Conservation (phyloP, 495 filamentous ascomycete species). For the Lasiosphaeria hispida region DNA sequence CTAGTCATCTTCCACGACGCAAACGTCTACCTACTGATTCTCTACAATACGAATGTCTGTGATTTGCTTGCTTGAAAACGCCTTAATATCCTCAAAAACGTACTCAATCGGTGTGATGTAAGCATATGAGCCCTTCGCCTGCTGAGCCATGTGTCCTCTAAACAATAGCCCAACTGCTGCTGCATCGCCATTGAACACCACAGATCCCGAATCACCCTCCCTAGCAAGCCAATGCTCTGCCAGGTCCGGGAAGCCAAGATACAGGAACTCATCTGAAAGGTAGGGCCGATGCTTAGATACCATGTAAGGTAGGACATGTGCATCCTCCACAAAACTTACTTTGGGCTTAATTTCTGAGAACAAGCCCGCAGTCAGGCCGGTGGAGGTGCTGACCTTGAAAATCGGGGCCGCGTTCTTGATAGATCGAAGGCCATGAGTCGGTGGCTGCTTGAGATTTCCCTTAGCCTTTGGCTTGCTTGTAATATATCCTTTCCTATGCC, state of each 20-base stretch:
- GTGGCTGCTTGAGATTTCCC: slow-evolving; percentile 8
- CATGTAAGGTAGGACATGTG: not conserved
- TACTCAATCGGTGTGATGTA: not conserved
- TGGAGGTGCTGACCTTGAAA: slow-evolving; percentile 8
- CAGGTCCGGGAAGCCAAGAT: not conserved
- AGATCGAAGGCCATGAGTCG: slow-evolving; percentile 2
- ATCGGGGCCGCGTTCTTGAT: not conserved
- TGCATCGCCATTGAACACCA: not conserved
- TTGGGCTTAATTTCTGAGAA: not conserved
- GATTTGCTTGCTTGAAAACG: not conserved
- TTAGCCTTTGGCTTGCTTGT: not conserved
- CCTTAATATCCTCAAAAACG: not conserved
- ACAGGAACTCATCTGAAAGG: not conserved
- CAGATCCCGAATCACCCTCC: not conserved
- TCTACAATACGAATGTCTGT: not conserved
- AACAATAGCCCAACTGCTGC: not conserved
- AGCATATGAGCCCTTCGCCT: not conserved
- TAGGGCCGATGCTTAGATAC: not conserved
- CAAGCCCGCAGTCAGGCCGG: not conserved
- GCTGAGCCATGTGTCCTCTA: slow-evolving; percentile 1
- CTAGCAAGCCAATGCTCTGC: not conserved
- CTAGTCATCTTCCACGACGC: too few species aligned
- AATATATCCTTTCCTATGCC: not conserved
- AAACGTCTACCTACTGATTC: not conserved
- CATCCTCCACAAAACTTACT: not conserved